These are phyloP conservation scores for Hericium rajendrae DNA, from an alignment of 768 basidiomycete species.

Conservation along the genomic window DNA sequence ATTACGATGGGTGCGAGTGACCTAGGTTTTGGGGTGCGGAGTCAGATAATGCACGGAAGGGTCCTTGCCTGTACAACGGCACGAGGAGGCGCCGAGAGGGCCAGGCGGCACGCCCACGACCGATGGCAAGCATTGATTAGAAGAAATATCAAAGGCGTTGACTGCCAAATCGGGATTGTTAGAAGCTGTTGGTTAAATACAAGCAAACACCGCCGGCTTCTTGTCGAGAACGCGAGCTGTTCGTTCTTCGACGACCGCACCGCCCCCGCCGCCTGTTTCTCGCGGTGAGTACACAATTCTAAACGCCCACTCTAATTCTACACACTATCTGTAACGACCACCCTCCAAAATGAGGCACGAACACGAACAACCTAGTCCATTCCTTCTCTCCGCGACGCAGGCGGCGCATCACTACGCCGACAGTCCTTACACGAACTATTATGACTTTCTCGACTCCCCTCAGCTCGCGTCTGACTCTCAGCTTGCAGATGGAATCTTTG, in stretches of 20 bases:
- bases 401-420: background rate
- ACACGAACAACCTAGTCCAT: background rate
- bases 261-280: background rate
- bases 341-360: background rate
- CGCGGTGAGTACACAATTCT: background rate
- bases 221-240: background rate
- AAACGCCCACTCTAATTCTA: conserved; percentile 5
- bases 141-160: conserved; percentile 3
- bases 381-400: background rate
- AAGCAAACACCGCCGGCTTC: conserved; percentile 12
- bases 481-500: background rate
- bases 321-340: conserved; percentile 3
- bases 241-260: background rate
- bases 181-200: conserved; percentile 16
- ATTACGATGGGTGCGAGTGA: conserved; percentile 14
- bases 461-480: background rate
- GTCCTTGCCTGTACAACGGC: background rate
- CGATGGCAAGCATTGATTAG: too few relatives aligned
- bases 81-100: too few relatives aligned
- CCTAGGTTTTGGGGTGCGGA: background rate
- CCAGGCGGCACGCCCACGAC: too few relatives aligned
- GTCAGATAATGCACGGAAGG: background rate
- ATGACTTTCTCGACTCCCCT: background rate
- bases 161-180: conserved; percentile 8
- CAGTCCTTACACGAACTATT: background rate